These are phyloP conservation scores for Epichloe gansuensis DNA, from an alignment of 2,329 filamentous ascomycete genomes.

Conservation along the genomic window DNA sequence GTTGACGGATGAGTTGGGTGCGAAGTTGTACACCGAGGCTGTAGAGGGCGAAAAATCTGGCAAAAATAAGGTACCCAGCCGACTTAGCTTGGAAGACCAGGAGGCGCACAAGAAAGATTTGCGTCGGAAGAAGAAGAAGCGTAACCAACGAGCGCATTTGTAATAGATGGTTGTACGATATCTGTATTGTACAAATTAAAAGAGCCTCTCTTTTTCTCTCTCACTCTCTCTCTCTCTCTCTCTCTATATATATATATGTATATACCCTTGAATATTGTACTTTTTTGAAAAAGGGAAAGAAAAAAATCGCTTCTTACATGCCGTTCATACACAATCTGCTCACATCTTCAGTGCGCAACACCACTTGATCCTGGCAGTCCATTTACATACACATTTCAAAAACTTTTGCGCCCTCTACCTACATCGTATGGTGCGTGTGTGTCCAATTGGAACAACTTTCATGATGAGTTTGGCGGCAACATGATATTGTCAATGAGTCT, in stretches of 20 bases:
- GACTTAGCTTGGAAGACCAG: constrained; percentile 38
- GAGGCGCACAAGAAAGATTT: constrained; percentile 28
- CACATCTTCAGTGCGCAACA: background rate
- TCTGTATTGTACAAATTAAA: background rate
- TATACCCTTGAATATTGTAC: background rate
- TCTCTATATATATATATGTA: too few relatives aligned
- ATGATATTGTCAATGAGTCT: constrained; percentile 92
- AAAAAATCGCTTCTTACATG: background rate
- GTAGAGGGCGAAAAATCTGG: constrained; percentile 23
- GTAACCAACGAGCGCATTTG: constrained; percentile 39
- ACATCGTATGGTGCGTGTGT: background rate
- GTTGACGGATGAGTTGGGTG: constrained; percentile 62
- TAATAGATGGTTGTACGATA: constrained; percentile 13
- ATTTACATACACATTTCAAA: too few relatives aligned
- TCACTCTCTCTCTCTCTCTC: background rate
- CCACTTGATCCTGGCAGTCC: background rate
- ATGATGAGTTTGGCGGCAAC: constrained; percentile 30
- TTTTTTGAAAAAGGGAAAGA: background rate
- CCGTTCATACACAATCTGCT: background rate
- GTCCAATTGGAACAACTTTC: background rate
- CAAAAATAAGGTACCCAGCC: constrained; percentile 26
- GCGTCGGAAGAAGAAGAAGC: constrained; percentile 33
- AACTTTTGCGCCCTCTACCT: background rate
- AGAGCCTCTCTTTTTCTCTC: background rate
- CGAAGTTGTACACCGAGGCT: constrained; percentile 51